Evolutionary conservation across 768 basidiomycete species (phyloP), one percentile per base, ranked within the genome.

Genomic region (Tricholoma furcatifolium): DNA sequence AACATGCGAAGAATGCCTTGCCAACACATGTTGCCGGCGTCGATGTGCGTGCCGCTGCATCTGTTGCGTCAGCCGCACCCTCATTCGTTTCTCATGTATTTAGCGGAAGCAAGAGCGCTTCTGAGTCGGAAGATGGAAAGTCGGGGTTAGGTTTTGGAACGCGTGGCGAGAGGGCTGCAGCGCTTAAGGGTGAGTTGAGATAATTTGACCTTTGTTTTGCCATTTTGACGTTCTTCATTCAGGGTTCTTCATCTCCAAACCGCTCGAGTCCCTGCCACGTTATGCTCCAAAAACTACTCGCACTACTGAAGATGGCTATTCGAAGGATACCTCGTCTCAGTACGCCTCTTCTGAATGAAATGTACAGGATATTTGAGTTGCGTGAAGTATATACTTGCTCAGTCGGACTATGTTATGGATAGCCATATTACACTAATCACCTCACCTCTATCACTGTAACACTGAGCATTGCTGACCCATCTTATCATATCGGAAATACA

Each of bases 61-160:
- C 57, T 36, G 41, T 49, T 38, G 59, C 69, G 11, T 34, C 51
- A 7, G 36, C 47, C 27, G 59, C 69, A 0, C 66, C 71, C 1
- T 66, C 73, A 2, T 72, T 74, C 50, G 69, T 73, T 17, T 73
- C 74, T 1, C 71, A 67, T 41, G 57, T 70, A 40, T 70, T 67
- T 20, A 57, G 44, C 34, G 59, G 58, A 21, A 51, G 40, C 14
- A 62, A 64, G 53, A 23, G 38, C 30, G 41, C 34, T 2, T 56
- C 57, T 15, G 54, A 55, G 21, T 24, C 52, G 2, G 55, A 42
- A n/a, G 53, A 63, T 32, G 52, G 23, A 14, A 80, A 78, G 62
- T 70, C 75, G 47, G 82, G 85, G 10, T 81, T 83, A 56, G 88
- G 90, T n/a, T 93, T 93, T 60, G 89, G 90, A 35, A 77, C 84